Conservation (phyloP, 352 stramenopile species). For the Globisporangium ultimum region DNA sequence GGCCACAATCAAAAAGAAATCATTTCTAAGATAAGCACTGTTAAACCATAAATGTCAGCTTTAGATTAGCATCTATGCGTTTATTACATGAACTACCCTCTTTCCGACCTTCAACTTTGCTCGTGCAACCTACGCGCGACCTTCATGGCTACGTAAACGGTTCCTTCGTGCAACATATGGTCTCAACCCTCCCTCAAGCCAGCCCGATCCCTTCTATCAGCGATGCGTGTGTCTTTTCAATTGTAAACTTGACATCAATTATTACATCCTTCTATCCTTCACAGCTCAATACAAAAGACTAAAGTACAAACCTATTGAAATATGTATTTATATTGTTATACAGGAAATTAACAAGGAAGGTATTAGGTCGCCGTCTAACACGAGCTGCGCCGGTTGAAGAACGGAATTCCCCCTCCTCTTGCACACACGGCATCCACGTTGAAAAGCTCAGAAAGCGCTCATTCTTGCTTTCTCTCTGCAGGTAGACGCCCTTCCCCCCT, state of each 20-base stretch:
- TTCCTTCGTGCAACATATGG: slow-evolving; percentile 5
- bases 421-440: not conserved
- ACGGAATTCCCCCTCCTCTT: not conserved
- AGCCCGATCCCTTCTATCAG: not conserved
- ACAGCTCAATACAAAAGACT: no score
- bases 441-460: not conserved
- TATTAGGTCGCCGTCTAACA: no score
- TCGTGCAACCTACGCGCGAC: slow-evolving; percentile 9
- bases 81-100: not conserved
- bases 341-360: no score
- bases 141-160: slow-evolving; percentile 8
- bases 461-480: not conserved
- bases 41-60: no score
- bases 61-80: no score
- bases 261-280: no score
- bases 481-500: not conserved
- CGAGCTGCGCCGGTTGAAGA: not conserved
- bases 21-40: not conserved
- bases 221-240: not conserved
- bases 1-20: not conserved
- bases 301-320: no score
- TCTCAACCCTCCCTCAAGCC: not conserved
- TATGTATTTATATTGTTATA: no score
- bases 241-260: no score
- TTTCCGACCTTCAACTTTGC: slow-evolving; percentile 3